Conservation (phyloP, 495 filamentous ascomycete genomes). For the Articulospora tetracladia region DNA sequence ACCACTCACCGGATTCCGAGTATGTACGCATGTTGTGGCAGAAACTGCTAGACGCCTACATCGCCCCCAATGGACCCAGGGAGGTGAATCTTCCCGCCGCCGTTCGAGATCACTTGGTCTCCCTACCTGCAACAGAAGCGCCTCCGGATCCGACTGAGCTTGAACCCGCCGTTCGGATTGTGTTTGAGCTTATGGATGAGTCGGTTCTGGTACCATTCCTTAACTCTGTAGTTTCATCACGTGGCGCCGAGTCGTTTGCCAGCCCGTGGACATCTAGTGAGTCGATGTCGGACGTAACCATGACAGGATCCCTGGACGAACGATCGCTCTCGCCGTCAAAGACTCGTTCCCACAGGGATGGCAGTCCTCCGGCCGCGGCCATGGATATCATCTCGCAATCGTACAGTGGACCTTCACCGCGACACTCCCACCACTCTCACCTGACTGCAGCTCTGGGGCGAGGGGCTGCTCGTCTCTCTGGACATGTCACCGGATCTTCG, state of each 20-base stretch:
- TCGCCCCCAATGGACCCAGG: conserved; percentile 71
- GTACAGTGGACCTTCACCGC: conserved; percentile 19
- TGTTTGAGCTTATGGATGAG: conserved; percentile 96
- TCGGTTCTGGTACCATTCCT: conserved; percentile 84
- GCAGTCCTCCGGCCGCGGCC: conserved; percentile 25
- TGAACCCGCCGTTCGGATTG: conserved; percentile 84
- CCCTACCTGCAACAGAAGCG: conserved; percentile 50
- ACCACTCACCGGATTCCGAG: conserved; percentile 55
- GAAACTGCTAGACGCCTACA: conserved; percentile 69
- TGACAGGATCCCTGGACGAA: conserved; percentile 34
- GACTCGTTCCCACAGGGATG: conserved; percentile 15
- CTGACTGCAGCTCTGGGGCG: conserved; percentile 21
- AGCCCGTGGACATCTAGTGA: conserved; percentile 33
- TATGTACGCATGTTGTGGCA: conserved; percentile 73
- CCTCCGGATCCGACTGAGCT: conserved; percentile 77
- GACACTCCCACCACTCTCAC: conserved; percentile 23
- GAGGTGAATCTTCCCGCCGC: conserved; percentile 91
- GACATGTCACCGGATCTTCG: conserved; percentile 16
- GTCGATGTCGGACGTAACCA: conserved; percentile 26
- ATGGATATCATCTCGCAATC: conserved; percentile 31
- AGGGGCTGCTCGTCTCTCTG: conserved; percentile 19
- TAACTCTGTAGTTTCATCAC: conserved; percentile 48
- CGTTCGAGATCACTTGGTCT: conserved; percentile 77
- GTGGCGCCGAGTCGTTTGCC: conserved; percentile 26
- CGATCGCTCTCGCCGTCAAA: conserved; percentile 23